Conservation (phyloP, 768 basidiomycete genomes). For the Calocybe indica region DNA sequence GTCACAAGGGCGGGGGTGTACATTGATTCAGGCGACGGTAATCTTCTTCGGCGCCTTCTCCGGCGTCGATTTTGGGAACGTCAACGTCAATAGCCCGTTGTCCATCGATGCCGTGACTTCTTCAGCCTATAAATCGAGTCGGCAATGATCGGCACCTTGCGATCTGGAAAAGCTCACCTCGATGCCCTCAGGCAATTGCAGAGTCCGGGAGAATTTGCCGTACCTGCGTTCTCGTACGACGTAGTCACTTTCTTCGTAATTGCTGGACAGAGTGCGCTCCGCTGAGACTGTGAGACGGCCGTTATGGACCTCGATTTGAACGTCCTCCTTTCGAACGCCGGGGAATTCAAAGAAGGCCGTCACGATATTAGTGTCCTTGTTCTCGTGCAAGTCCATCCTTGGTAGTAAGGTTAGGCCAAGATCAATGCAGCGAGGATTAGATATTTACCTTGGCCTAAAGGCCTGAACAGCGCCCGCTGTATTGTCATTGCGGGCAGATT, state of each 20-base stretch:
- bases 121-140: slow-evolving; percentile 22
- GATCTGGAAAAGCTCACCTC: slow-evolving; percentile 26
- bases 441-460: slow-evolving; percentile 16
- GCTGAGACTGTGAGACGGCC: slow-evolving; percentile 42
- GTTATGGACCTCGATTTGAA: slow-evolving; percentile 41
- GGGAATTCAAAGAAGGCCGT: slow-evolving; percentile 53
- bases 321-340: slow-evolving; percentile 42
- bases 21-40: slow-evolving; percentile 14
- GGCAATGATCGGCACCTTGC: neutral
- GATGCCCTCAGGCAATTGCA: slow-evolving; percentile 41
- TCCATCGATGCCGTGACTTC: slow-evolving; percentile 42
- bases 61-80: slow-evolving; percentile 38
- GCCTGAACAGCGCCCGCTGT: slow-evolving; percentile 2
- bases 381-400: slow-evolving; percentile 46
- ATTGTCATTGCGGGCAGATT: neutral
- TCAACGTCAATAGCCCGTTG: slow-evolving; percentile 38
- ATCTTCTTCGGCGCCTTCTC: slow-evolving; percentile 41
- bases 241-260: slow-evolving; percentile 29
- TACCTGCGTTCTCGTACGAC: slow-evolving; percentile 38
- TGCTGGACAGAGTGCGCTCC: slow-evolving; percentile 24
- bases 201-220: slow-evolving; percentile 42
- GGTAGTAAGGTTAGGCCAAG: neutral
- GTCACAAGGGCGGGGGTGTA: no score
- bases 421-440: neutral
- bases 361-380: slow-evolving; percentile 30